Evolutionary conservation across 495 filamentous ascomycete species (phyloP).

Genomic region (Wilcoxina mikolae): DNA sequence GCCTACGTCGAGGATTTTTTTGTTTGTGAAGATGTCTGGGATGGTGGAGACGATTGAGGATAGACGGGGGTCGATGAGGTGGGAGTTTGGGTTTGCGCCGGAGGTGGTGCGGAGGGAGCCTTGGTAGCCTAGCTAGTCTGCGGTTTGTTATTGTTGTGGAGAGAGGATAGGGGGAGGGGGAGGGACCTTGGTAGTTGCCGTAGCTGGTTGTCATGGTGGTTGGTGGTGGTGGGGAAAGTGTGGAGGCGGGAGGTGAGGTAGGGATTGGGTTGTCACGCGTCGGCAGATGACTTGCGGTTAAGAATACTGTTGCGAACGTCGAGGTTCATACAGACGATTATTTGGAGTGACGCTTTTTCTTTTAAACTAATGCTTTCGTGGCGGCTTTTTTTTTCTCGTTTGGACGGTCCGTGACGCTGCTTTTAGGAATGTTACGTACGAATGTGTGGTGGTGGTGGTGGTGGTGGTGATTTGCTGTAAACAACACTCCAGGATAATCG

Average conservation of each 20-base stretch:
- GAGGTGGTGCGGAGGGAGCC: constrained; percentile 20
- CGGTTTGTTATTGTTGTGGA: neutral
- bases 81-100: constrained; percentile 23
- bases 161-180: neutral
- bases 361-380: too few species aligned
- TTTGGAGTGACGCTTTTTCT: too few species aligned
- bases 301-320: too few species aligned
- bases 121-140: constrained; percentile 14
- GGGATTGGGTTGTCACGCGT: too few species aligned
- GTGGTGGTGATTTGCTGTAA: too few species aligned
- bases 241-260: neutral
- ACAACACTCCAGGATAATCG: too few species aligned
- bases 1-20: constrained; percentile 30
- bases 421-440: too few species aligned
- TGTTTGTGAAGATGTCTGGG: constrained; percentile 26
- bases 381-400: too few species aligned
- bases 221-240: neutral
- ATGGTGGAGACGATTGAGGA: constrained; percentile 17
- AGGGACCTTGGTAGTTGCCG: neutral
- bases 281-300: too few species aligned
- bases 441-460: too few species aligned
- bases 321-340: too few species aligned
- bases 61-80: constrained; percentile 31
- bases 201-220: neutral
- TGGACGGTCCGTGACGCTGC: too few species aligned